Evolutionary conservation across 345 rosid species (phyloP).

Genomic region (Erysimum cheiranthoides): DNA sequence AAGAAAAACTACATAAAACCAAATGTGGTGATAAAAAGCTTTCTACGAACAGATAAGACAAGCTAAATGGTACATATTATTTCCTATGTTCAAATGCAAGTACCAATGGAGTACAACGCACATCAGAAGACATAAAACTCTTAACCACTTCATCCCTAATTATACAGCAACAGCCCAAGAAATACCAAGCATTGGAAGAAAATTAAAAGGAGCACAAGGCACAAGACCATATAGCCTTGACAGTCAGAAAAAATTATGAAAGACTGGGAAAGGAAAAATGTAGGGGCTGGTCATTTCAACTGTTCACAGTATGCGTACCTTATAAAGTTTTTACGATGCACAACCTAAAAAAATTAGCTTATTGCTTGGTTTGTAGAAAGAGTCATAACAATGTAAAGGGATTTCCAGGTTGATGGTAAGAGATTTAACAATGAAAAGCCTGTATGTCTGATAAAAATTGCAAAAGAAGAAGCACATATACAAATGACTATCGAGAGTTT

Average conservation of each 20-base stretch:
- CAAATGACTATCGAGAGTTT: background rate
- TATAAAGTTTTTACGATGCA: background rate
- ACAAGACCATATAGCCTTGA: too few species aligned
- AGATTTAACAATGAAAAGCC: background rate
- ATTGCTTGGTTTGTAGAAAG: background rate
- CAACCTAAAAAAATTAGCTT: background rate
- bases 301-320: background rate
- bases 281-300: too few species aligned
- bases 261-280: too few species aligned
- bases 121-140: conserved; percentile 5
- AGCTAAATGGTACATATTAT: conserved; percentile 13
- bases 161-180: conserved; percentile 1
- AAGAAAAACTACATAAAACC: background rate
- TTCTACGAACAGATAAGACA: conserved; percentile 16
- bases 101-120: background rate
- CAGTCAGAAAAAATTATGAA: too few species aligned
- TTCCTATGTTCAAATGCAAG: conserved; percentile 6
- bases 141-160: conserved; percentile 4
- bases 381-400: background rate
- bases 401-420: background rate
- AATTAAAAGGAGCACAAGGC: background rate
- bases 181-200: background rate
- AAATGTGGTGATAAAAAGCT: background rate
- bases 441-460: background rate
- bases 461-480: conserved; percentile 9